phyloP scores from a whole-genome alignment of 2,329 filamentous ascomycete genomes.

The Pestalotiopsis sp. region DNA sequence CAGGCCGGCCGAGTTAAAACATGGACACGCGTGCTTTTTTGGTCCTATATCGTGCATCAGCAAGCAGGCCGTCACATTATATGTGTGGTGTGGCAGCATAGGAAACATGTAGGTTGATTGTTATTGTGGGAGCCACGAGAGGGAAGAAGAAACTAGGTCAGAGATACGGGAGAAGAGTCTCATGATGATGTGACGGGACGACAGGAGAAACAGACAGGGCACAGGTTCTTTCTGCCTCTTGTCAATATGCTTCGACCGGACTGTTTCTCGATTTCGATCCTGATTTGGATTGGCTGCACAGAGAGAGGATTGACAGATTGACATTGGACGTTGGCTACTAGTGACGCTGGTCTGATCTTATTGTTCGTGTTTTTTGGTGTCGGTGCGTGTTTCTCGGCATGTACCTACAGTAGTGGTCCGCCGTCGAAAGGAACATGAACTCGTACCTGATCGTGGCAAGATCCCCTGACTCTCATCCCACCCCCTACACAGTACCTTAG shows the following conservation, averaged over 20 bases:
- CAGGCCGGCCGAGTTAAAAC: neutral
- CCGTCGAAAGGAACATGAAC: neutral
- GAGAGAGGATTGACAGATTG: neutral
- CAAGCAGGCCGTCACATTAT: neutral
- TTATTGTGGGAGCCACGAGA: neutral
- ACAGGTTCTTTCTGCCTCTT: neutral
- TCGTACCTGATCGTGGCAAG: neutral
- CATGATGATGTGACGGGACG: neutral
- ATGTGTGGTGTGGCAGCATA: neutral
- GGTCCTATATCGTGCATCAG: neutral
- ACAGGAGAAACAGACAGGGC: neutral
- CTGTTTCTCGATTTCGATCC: neutral
- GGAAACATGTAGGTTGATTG: neutral
- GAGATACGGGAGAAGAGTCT: neutral
- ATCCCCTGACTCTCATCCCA: neutral
- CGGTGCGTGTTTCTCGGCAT: neutral
- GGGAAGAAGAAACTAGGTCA: neutral
- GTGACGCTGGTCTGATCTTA: neutral
- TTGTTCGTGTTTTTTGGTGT: neutral
- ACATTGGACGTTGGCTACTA: neutral
- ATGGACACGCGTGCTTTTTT: neutral
- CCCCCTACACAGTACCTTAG: neutral
- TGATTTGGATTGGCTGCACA: neutral
- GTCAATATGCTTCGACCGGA: neutral
- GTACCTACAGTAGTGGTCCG: neutral